Conservation (phyloP, 176 grass and related monocot species). For the Panicum miliaceum region DNA sequence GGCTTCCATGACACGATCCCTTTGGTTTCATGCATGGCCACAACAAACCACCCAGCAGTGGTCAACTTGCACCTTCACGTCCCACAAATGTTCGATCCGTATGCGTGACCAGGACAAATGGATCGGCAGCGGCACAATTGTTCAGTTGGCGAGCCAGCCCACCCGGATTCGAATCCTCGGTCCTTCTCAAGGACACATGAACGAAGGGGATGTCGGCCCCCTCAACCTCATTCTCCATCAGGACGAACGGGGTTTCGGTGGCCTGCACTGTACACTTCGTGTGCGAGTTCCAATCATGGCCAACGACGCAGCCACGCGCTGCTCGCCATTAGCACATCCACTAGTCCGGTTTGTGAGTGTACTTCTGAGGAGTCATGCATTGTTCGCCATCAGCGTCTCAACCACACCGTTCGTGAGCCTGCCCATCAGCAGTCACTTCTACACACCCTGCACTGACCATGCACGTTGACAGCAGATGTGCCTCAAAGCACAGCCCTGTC, state of each 20-base stretch:
- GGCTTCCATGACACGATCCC: not conserved
- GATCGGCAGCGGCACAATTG: not conserved
- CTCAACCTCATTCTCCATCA: not conserved
- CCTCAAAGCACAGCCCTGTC: not conserved
- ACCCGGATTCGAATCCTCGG: not conserved
- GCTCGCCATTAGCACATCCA: constrained; percentile 37
- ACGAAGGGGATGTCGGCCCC: not conserved
- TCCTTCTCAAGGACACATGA: not conserved
- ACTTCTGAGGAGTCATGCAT: constrained; percentile 21
- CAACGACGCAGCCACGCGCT: constrained; percentile 5
- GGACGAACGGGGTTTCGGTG: constrained; percentile 19
- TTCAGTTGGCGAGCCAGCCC: not conserved
- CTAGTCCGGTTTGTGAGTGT: constrained; percentile 18
- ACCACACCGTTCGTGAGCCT: constrained; percentile 13
- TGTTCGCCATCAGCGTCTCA: constrained; percentile 28
- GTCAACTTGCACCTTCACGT: not conserved
- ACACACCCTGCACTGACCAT: constrained; percentile 15
- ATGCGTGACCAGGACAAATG: not conserved
- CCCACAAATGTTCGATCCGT: not conserved
- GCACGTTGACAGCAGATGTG: not conserved
- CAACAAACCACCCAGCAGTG: not conserved
- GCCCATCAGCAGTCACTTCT: constrained; percentile 31
- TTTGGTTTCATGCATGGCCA: not conserved
- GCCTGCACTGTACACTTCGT: not conserved
- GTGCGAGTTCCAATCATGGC: constrained; percentile 25